These are phyloP conservation scores for Paracamarosporium sp. DNA, from an alignment of 2,329 filamentous ascomycete species.

Conservation along the genomic window DNA sequence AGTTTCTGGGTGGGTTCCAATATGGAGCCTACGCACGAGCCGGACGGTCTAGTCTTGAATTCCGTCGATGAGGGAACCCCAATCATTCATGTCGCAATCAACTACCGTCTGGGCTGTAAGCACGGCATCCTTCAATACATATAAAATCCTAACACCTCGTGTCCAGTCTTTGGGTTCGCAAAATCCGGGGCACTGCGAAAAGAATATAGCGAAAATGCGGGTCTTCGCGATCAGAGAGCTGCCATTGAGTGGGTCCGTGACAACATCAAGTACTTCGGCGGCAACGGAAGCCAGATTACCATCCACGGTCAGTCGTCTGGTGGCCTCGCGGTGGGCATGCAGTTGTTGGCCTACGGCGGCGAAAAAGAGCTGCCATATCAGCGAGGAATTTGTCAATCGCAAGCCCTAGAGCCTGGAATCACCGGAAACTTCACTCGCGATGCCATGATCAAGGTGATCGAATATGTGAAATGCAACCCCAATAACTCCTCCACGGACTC, in stretches of 20 bases:
- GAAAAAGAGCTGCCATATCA: slow-evolving; percentile 36
- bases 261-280: slow-evolving; percentile 43
- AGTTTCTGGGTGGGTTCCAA: slow-evolving; percentile 37
- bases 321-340: slow-evolving; percentile 37
- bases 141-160: neutral
- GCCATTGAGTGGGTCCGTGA: slow-evolving; percentile 49
- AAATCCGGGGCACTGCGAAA: slow-evolving; percentile 39
- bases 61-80: slow-evolving; percentile 53
- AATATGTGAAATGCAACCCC: slow-evolving; percentile 53
- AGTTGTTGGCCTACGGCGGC: slow-evolving; percentile 43
- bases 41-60: slow-evolving; percentile 56
- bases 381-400: slow-evolving; percentile 50
- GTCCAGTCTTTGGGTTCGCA: slow-evolving; percentile 45
- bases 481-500: slow-evolving; percentile 45
- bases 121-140: neutral
- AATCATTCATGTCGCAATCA: slow-evolving; percentile 46
- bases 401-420: slow-evolving; percentile 59
- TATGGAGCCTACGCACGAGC: slow-evolving; percentile 45
- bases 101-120: slow-evolving; percentile 44
- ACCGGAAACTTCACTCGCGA: slow-evolving; percentile 55
- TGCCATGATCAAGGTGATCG: slow-evolving; percentile 54
- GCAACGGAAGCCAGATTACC: slow-evolving; percentile 35
- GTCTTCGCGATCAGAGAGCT: slow-evolving; percentile 47
- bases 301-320: slow-evolving; percentile 46
- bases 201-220: slow-evolving; percentile 46